A percentile compares a stretch with the other conserved stretches of the same genome.
These are phyloP conservation scores for Aspergillus puulaauensis DNA, from an alignment of 2,329 filamentous ascomycete genomes.

Conservation along the genomic window DNA sequence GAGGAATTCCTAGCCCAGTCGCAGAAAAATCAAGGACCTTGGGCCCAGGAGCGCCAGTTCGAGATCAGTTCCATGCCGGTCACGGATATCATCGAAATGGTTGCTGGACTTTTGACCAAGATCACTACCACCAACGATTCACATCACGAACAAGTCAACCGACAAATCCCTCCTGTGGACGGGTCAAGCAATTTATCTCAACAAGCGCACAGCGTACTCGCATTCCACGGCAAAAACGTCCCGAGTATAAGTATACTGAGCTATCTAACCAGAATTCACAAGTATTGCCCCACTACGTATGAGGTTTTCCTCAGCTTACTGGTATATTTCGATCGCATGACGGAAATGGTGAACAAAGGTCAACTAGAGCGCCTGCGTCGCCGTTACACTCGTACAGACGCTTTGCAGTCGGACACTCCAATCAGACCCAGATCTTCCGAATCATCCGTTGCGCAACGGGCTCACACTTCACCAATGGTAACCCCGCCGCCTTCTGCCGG, in stretches of 20 bases:
- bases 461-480: constrained; percentile 30
- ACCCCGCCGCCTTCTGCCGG: constrained; percentile 38
- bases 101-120: constrained; percentile 90
- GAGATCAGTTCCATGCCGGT: constrained; percentile 98
- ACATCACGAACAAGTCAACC: constrained; percentile 87
- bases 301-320: constrained; percentile 94
- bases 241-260: constrained; percentile 95
- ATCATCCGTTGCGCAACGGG: constrained; percentile 18
- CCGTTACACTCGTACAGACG: constrained; percentile 22
- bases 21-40: constrained; percentile 45
- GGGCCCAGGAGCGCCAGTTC: constrained; percentile 64
- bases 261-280: constrained; percentile 94
- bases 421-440: constrained; percentile 21
- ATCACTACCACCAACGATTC: constrained; percentile 96
- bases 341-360: constrained; percentile 84
- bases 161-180: constrained; percentile 64
- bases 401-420: constrained; percentile 16
- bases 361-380: constrained; percentile 62
- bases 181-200: constrained; percentile 59
- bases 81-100: constrained; percentile 97
- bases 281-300: constrained; percentile 97
- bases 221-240: constrained; percentile 97
- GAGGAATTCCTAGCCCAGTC: constrained; percentile 67
- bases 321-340: constrained; percentile 99
- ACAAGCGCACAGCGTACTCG: constrained; percentile 74